Evolutionary conservation across 2,329 filamentous ascomycete genomes (phyloP).

Genomic region (Fusarium nodosum): DNA sequence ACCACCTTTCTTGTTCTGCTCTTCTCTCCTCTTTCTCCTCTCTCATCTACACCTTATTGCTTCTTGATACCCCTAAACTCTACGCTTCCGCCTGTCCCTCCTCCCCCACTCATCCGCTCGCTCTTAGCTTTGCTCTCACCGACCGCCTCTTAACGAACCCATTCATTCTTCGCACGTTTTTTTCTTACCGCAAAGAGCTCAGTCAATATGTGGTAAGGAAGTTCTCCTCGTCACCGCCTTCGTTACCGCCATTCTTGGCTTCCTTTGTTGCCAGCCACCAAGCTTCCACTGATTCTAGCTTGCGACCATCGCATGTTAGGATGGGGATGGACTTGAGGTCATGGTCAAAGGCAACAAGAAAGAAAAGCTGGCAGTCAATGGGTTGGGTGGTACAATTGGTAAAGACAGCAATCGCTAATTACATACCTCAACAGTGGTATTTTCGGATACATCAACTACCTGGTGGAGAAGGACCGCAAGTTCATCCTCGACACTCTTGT

Average conservation of each 20-base stretch:
- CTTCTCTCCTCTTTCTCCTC: constrained; percentile 45
- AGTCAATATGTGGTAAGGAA: constrained; percentile 51
- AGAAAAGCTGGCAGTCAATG: constrained; percentile 20
- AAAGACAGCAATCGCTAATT: constrained; percentile 46
- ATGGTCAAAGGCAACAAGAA: constrained; percentile 20
- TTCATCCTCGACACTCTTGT: constrained; percentile 96
- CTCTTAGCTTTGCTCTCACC: constrained; percentile 40
- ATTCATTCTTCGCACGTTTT: constrained; percentile 30
- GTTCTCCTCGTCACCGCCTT: constrained; percentile 38
- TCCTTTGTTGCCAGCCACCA: constrained; percentile 12
- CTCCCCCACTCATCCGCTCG: constrained; percentile 36
- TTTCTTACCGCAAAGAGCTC: constrained; percentile 37
- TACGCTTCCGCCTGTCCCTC: constrained; percentile 33
- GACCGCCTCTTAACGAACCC: constrained; percentile 38
- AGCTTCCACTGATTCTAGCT: constrained; percentile 40
- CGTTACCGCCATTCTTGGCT: constrained; percentile 21
- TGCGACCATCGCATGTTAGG: constrained; percentile 25
- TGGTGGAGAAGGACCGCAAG: constrained; percentile 98
- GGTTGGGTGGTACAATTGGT: constrained; percentile 37
- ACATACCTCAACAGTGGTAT: constrained; percentile 75
- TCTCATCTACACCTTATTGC: constrained; percentile 46
- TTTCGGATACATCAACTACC: constrained; percentile 99
- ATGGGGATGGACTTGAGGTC: constrained; percentile 22
- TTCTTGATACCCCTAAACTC: constrained; percentile 50
- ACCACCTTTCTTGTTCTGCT: constrained; percentile 40